phyloP scores from a whole-genome alignment of 148 eudicot species.

The Tetragonia tetragonoides region DNA sequence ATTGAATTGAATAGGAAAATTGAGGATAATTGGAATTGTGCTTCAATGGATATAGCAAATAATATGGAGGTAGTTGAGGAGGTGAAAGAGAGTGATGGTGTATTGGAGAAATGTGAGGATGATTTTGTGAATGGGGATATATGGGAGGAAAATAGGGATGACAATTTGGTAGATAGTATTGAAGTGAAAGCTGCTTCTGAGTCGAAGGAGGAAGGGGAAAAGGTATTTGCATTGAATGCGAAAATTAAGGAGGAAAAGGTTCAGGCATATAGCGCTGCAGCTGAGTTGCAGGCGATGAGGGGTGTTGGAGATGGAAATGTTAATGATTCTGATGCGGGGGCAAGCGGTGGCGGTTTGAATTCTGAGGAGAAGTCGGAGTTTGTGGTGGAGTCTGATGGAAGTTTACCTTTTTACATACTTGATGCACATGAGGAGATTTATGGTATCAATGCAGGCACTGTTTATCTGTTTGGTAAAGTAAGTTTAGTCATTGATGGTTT shows the following conservation, averaged over 20 bases:
- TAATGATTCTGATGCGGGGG: constrained; percentile 20
- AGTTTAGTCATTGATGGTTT: constrained; percentile 4
- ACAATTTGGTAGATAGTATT: constrained; percentile 18
- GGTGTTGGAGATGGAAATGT: constrained; percentile 35
- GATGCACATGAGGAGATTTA: constrained; percentile 82
- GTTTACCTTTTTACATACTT: constrained; percentile 75
- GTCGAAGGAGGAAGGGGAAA: constrained; percentile 31
- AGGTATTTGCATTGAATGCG: constrained; percentile 61
- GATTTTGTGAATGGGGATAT: constrained; percentile 12
- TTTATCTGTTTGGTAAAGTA: constrained; percentile 97
- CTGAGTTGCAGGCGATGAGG: constrained; percentile 62
- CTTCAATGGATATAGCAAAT: constrained; percentile 6
- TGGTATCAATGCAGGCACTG: constrained; percentile 67
- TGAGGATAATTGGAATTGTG: constrained; percentile 16
- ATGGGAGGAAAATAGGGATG: constrained; percentile 12
- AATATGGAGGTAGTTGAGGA: constrained; percentile 31
- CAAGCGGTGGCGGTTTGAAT: constrained; percentile 17
- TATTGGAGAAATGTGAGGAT: constrained; percentile 17
- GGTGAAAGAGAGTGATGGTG: constrained; percentile 23
- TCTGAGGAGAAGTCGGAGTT: constrained; percentile 61
- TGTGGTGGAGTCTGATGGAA: constrained; percentile 70
- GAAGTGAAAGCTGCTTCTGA: constrained; percentile 33
- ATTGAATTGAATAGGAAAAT: constrained; percentile 19
- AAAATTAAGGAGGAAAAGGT: constrained; percentile 63
- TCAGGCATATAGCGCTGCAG: constrained; percentile 54